Evolutionary conservation across 2,329 filamentous ascomycete species (phyloP).

Genomic region (Colletotrichum falcatum): DNA sequence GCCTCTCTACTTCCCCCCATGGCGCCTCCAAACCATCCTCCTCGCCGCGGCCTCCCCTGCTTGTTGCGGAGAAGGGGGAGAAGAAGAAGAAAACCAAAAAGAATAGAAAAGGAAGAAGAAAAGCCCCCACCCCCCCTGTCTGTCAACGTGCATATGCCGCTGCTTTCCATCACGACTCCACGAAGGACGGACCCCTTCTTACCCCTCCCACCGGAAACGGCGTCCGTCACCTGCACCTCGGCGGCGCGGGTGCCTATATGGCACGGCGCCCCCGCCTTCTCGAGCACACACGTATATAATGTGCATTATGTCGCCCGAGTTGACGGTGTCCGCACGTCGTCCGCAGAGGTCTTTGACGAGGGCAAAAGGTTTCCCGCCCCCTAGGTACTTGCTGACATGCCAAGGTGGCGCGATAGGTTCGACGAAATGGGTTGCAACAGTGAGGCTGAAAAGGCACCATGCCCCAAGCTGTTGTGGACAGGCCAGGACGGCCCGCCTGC

Average conservation of each 20-base stretch:
- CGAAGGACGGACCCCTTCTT: no score
- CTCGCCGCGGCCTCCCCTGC: no score
- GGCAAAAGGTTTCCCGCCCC: not conserved
- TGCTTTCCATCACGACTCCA: no score
- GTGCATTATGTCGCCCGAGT: no score
- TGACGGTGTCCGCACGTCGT: no score
- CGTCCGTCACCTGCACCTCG: constrained; percentile 13
- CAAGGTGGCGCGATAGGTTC: not conserved
- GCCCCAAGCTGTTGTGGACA: not conserved
- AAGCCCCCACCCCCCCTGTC: no score
- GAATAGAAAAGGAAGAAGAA: no score
- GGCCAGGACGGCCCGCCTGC: not conserved
- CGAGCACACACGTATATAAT: not conserved
- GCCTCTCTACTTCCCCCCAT: not conserved
- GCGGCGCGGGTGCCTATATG: constrained; percentile 8
- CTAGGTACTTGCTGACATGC: not conserved
- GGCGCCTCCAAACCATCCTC: no score
- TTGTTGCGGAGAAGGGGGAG: no score
- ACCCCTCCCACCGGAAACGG: not conserved
- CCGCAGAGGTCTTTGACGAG: not conserved
- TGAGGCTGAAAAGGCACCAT: not conserved
- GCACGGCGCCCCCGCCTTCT: not conserved
- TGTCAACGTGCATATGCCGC: no score
- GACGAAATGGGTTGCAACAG: no score
- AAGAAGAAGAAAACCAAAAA: no score